phyloP scores from a whole-genome alignment of 2,329 filamentous ascomycete species.

The Cladophialophora psammophila region DNA sequence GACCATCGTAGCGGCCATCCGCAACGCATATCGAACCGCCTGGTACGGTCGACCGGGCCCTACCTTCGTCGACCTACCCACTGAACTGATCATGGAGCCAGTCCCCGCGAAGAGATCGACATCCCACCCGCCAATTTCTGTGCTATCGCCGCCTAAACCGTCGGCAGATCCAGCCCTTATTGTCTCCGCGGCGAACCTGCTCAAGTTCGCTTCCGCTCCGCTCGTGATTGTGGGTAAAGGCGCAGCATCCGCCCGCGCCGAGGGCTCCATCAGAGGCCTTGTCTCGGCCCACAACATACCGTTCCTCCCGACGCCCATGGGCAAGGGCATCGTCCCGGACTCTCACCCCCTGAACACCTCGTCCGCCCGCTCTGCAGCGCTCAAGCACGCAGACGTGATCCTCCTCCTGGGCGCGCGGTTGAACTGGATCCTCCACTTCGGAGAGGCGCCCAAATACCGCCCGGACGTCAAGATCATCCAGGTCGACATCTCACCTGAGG shows the following conservation, averaged over 20 bases:
- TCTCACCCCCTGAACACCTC: conserved; percentile 61
- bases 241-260: conserved; percentile 61
- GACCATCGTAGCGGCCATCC: conserved; percentile 51
- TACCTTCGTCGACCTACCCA: conserved; percentile 63
- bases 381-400: conserved; percentile 63
- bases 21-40: conserved; percentile 60
- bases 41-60: conserved; percentile 64
- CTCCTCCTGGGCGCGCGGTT: conserved; percentile 62
- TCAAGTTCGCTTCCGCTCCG: conserved; percentile 59
- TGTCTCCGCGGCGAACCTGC: conserved; percentile 51
- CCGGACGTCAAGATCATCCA: conserved; percentile 61
- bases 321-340: conserved; percentile 64
- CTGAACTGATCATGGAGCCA: conserved; percentile 61
- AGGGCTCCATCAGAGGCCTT: conserved; percentile 54
- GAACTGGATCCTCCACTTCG: conserved; percentile 67
- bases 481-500: conserved; percentile 62
- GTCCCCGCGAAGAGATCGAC: conserved; percentile 24
- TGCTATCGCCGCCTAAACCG: conserved; percentile 50
- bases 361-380: conserved; percentile 61
- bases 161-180: conserved; percentile 55
- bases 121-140: conserved; percentile 20
- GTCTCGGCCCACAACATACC: conserved; percentile 59
- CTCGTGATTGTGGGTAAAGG: conserved; percentile 64
- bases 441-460: conserved; percentile 63
- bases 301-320: conserved; percentile 66